Evolutionary conservation across 2,329 filamentous ascomycete species (phyloP).

Genomic region (Apiospora hydei): DNA sequence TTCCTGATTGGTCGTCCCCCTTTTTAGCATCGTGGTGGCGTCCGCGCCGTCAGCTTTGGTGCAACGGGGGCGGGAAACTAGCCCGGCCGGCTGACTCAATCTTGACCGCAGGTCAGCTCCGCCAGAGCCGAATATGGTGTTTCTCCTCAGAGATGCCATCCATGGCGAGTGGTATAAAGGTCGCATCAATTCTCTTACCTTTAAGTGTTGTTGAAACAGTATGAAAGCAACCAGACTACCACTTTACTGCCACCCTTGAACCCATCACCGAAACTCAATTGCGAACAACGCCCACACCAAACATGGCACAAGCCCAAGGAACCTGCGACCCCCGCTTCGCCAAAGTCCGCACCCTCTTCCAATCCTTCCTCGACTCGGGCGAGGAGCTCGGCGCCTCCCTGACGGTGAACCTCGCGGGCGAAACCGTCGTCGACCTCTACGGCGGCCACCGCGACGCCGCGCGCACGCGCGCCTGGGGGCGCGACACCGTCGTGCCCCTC

Average conservation of each 20-base stretch:
- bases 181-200: not conserved
- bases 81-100: not conserved
- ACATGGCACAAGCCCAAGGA: conserved; percentile 42
- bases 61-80: not conserved
- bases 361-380: conserved; percentile 43
- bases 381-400: conserved; percentile 52
- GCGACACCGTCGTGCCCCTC: conserved; percentile 47
- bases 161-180: not conserved
- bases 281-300: no score
- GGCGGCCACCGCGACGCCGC: conserved; percentile 45
- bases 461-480: conserved; percentile 42
- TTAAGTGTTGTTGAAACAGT: not conserved
- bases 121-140: not conserved
- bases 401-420: conserved; percentile 47
- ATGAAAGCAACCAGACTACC: not conserved
- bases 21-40: not conserved
- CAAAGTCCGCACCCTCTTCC: conserved; percentile 43
- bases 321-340: conserved; percentile 46
- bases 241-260: no score
- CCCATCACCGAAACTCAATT: not conserved
- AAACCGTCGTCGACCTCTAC: conserved; percentile 50
- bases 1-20: not conserved
- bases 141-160: no score
- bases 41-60: not conserved
- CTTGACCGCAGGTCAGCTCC: not conserved